Evolutionary conservation across 345 rosid species (phyloP).

Genomic region (Eucalyptus polybractea): DNA sequence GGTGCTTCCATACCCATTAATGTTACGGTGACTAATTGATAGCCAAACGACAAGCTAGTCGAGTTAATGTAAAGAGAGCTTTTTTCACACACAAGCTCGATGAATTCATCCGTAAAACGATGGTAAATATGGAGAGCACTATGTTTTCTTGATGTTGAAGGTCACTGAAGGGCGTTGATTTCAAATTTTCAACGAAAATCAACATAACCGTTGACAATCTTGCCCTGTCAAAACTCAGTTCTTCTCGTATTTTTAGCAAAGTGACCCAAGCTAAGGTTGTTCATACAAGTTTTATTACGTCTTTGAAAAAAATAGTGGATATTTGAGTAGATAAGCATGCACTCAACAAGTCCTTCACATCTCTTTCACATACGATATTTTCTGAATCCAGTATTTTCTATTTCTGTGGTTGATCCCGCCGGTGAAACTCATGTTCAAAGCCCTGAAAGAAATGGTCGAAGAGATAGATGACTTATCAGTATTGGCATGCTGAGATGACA

Average conservation of each 20-base stretch:
- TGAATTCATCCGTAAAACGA: not conserved
- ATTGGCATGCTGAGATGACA: not conserved
- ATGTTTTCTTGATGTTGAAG: not conserved
- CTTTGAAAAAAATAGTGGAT: not conserved
- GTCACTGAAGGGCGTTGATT: not conserved
- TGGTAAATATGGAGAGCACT: not conserved
- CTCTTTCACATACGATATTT: not conserved
- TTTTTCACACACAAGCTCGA: not conserved
- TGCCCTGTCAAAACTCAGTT: not conserved
- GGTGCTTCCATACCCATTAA: not conserved
- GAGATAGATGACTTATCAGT: not conserved
- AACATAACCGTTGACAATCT: not conserved
- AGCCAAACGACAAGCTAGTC: not conserved
- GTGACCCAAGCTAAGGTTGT: not conserved
- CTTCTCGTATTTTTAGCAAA: not conserved
- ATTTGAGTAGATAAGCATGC: not conserved
- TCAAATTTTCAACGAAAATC: not conserved
- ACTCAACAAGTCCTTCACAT: not conserved
- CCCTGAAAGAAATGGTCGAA: not conserved
- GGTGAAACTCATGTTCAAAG: not conserved
- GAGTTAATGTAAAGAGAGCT: not conserved
- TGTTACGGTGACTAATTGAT: not conserved
- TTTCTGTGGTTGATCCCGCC: not conserved
- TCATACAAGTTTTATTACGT: not conserved
- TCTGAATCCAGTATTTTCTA: not conserved